Percentiles rank a stretch among this genome's conserved stretches.
These are phyloP conservation scores for Rhytidiadelphus loreus DNA, from an alignment of 225 moss, liverwort and hornwort species.

Conservation along the genomic window DNA sequence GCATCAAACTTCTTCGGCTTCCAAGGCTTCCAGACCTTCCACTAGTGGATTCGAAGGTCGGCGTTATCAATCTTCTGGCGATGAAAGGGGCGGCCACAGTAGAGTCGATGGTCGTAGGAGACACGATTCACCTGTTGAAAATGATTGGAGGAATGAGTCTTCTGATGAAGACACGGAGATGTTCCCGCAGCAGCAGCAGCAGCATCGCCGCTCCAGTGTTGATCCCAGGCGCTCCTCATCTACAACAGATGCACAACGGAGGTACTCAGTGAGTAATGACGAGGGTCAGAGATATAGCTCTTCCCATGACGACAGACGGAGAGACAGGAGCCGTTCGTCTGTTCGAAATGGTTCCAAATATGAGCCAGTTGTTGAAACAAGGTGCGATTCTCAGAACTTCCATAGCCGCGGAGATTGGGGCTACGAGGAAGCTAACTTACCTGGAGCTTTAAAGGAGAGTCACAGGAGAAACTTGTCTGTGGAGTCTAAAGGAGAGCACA, in stretches of 20 bases:
- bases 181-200: neutral
- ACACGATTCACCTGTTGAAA: neutral
- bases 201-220: neutral
- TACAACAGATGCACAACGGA: neutral
- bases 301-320: neutral
- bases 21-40: conserved; percentile 4
- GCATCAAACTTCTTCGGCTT: neutral
- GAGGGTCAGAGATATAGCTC: neutral
- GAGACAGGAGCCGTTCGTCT: conserved; percentile 13
- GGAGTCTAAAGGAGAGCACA: conserved; percentile 19
- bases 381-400: neutral
- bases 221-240: conserved; percentile 22
- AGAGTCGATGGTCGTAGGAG: neutral
- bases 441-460: conserved; percentile 2
- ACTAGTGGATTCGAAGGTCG: conserved; percentile 10
- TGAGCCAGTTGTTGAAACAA: neutral
- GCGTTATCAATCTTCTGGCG: conserved; percentile 19
- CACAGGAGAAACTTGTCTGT: neutral
- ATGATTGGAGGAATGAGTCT: conserved; percentile 7
- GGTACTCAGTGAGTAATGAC: neutral
- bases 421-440: neutral
- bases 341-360: neutral
- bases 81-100: neutral
- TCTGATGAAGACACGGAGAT: conserved; percentile 25
- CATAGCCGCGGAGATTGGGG: neutral